Percentiles rank a stretch among this genome's conserved stretches.
phyloP scores from a whole-genome alignment of 352 stramenopile genomes.

The Phytophthora fragariaefolia region DNA sequence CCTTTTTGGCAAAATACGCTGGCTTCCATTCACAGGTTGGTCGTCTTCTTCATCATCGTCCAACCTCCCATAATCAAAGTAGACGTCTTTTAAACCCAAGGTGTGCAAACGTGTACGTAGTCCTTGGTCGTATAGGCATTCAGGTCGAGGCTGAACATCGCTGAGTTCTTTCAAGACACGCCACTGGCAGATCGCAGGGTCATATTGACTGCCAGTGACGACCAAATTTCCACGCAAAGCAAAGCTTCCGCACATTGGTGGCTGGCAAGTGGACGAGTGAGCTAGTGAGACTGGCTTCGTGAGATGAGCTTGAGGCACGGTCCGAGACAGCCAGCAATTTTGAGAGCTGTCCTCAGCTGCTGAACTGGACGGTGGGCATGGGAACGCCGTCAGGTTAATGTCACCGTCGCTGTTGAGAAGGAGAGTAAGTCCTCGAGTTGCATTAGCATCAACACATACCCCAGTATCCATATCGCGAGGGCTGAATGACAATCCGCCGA shows the following conservation, averaged over 20 bases:
- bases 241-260: slow-evolving; percentile 42
- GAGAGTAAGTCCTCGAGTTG: slow-evolving; percentile 20
- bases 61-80: slow-evolving; percentile 36
- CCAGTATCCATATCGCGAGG: neutral
- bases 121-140: slow-evolving; percentile 27
- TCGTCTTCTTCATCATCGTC: slow-evolving; percentile 25
- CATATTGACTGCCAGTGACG: slow-evolving; percentile 52
- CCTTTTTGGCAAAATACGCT: slow-evolving; percentile 14
- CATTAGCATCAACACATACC: slow-evolving; percentile 19
- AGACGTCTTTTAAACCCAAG: slow-evolving; percentile 50
- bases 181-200: slow-evolving; percentile 77
- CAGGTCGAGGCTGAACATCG: slow-evolving; percentile 50
- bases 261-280: neutral
- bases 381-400: slow-evolving; percentile 29
- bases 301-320: slow-evolving; percentile 36
- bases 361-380: slow-evolving; percentile 23
- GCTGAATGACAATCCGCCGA: slow-evolving; percentile 13
- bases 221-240: slow-evolving; percentile 66
- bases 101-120: slow-evolving; percentile 30
- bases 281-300: slow-evolving; percentile 5
- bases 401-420: slow-evolving; percentile 25
- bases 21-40: neutral
- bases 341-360: slow-evolving; percentile 11
- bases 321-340: slow-evolving; percentile 27
- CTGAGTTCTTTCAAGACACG: slow-evolving; percentile 53